These are phyloP conservation scores for Boletellus ananiceps DNA, from an alignment of 768 basidiomycete genomes.

Conservation along the genomic window DNA sequence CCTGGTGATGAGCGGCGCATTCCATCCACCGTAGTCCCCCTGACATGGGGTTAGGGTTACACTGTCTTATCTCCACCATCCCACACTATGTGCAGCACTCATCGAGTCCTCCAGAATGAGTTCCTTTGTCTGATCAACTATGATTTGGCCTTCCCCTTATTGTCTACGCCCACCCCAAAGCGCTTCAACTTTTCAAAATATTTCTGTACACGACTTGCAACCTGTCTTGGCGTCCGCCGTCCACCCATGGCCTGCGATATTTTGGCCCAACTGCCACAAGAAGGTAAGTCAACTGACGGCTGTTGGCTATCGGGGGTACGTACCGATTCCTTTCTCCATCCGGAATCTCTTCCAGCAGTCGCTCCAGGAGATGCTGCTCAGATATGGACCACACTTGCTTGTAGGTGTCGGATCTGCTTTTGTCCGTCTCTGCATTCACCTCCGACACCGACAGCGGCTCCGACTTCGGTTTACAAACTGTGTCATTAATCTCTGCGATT, in stretches of 20 bases:
- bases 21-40: slow-evolving; percentile 1
- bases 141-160: slow-evolving; percentile 21
- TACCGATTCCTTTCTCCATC: slow-evolving; percentile 73
- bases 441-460: slow-evolving; percentile 14
- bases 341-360: slow-evolving; percentile 69
- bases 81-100: too few relatives aligned
- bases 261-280: slow-evolving; percentile 59
- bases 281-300: slow-evolving; percentile 8
- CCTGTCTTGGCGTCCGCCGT: slow-evolving; percentile 70
- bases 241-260: slow-evolving; percentile 82
- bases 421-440: slow-evolving; percentile 25
- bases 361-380: slow-evolving; percentile 75
- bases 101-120: background rate
- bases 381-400: slow-evolving; percentile 74
- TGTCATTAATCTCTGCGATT: slow-evolving; percentile 13
- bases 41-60: slow-evolving; percentile 21
- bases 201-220: slow-evolving; percentile 86
- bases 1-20: too few relatives aligned
- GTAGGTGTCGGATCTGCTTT: slow-evolving; percentile 54
- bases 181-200: slow-evolving; percentile 81
- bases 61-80: background rate
- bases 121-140: slow-evolving; percentile 1
- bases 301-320: slow-evolving; percentile 14
- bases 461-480: slow-evolving; percentile 11
- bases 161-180: slow-evolving; percentile 53